phyloP scores from a whole-genome alignment of 805 yeast genomes.

The Nakazawaea ernobii region DNA sequence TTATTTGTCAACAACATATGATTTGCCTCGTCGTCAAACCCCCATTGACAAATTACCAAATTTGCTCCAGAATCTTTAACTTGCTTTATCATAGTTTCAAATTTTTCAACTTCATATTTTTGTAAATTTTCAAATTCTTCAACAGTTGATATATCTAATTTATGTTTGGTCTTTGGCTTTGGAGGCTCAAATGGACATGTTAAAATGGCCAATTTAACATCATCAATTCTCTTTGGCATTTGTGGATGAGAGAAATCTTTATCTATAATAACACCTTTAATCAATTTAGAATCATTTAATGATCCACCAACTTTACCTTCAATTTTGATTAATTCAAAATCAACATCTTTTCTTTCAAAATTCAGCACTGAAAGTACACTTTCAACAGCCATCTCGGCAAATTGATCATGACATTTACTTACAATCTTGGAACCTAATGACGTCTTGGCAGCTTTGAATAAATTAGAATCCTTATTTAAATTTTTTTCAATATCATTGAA shows the following conservation, averaged over 20 bases:
- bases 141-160: conserved; percentile 86
- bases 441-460: conserved; percentile 89
- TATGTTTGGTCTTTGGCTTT: conserved; percentile 97
- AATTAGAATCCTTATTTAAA: conserved; percentile 39
- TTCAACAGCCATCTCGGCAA: conserved; percentile 96
- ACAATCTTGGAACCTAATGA: conserved; percentile 95
- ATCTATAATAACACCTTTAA: conserved; percentile 89
- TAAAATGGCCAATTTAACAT: conserved; percentile 87
- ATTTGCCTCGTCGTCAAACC: conserved; percentile 98
- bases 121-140: conserved; percentile 92
- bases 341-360: conserved; percentile 88
- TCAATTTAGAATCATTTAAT: conserved; percentile 74
- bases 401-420: conserved; percentile 86
- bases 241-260: conserved; percentile 98
- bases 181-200: conserved; percentile 99
- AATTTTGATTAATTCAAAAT: conserved; percentile 91
- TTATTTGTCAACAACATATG: conserved; percentile 83
- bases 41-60: conserved; percentile 98
- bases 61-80: conserved; percentile 92
- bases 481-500: conserved; percentile 32
- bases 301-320: conserved; percentile 97
- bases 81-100: conserved; percentile 79
- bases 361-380: conserved; percentile 92
- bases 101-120: conserved; percentile 86
- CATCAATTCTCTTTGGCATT: conserved; percentile 78